A percentile compares a stretch with the other conserved stretches of the same genome.
Evolutionary conservation across 345 rosid genomes (phyloP).

Genomic region (Syzygium oleosum): DNA sequence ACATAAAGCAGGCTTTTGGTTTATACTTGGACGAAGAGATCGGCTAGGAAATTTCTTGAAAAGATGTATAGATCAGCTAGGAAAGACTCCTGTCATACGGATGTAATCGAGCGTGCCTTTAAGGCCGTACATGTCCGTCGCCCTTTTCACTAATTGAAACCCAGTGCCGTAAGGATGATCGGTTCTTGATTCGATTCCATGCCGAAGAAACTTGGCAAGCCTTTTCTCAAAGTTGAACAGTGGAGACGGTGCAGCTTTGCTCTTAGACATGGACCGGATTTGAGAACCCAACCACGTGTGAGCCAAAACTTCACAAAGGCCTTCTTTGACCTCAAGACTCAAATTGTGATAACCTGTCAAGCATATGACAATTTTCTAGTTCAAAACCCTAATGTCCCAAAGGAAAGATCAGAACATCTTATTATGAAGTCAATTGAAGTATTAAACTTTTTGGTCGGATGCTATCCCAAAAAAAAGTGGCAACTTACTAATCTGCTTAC

Average conservation of each 20-base stretch:
- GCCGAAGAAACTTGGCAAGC: neutral
- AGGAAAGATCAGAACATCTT: neutral
- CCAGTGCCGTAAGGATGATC: neutral
- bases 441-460: neutral
- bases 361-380: neutral
- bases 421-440: neutral
- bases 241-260: neutral
- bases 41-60: neutral
- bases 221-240: neutral
- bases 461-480: neutral
- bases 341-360: neutral
- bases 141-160: neutral
- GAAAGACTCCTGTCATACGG: slow-evolving; percentile 1
- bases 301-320: slow-evolving; percentile 4
- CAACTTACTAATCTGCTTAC: neutral
- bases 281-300: slow-evolving; percentile 6
- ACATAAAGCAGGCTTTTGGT: neutral
- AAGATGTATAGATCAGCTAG: neutral
- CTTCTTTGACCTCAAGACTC: neutral
- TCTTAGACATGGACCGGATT: neutral
- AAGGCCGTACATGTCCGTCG: neutral
- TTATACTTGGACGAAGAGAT: neutral
- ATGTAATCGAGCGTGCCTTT: neutral
- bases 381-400: neutral
- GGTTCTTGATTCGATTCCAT: neutral